A percentile compares a stretch with the other conserved stretches of the same genome.
Evolutionary conservation across 139 green algal species (phyloP).

Genomic region (Zygnema cylindricum): DNA sequence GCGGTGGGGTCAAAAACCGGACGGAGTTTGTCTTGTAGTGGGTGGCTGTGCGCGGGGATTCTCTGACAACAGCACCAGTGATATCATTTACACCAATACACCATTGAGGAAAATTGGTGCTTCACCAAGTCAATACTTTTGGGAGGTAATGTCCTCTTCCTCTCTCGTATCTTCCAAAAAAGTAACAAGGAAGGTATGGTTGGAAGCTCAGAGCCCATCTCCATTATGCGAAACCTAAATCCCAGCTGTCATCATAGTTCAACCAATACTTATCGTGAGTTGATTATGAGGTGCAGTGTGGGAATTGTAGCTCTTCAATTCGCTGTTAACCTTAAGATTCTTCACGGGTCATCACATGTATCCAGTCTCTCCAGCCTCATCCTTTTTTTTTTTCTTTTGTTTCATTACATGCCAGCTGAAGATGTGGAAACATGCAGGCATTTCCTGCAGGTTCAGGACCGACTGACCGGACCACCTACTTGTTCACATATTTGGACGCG

Average conservation of each 20-base stretch:
- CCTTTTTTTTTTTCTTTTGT: too few species aligned
- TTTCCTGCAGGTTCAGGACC: constrained; percentile 65
- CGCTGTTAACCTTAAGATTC: too few species aligned
- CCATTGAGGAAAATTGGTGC: constrained; percentile 5
- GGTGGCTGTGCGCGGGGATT: constrained; percentile 84
- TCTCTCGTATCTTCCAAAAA: too few species aligned
- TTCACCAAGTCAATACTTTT: constrained; percentile 66
- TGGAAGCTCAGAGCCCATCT: too few species aligned
- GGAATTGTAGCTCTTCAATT: too few species aligned
- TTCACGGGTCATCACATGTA: too few species aligned
- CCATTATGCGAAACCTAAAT: too few species aligned
- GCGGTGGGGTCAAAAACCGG: constrained; percentile 81
- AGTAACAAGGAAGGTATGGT: too few species aligned
- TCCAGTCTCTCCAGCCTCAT: too few species aligned
- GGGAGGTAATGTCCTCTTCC: constrained; percentile 58
- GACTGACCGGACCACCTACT: constrained; percentile 91
- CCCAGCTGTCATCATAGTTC: too few species aligned
- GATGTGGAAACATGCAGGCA: constrained; percentile 31
- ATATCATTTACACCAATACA: constrained; percentile 86
- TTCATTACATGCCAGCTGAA: background rate
- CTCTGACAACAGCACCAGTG: constrained; percentile 76
- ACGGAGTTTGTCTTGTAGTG: constrained; percentile 95
- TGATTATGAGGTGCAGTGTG: too few species aligned
- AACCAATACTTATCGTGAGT: too few species aligned
- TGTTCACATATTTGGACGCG: constrained; percentile 94